Conservation (phyloP, 2,329 filamentous ascomycete species). For the Claviceps quebecensis region DNA sequence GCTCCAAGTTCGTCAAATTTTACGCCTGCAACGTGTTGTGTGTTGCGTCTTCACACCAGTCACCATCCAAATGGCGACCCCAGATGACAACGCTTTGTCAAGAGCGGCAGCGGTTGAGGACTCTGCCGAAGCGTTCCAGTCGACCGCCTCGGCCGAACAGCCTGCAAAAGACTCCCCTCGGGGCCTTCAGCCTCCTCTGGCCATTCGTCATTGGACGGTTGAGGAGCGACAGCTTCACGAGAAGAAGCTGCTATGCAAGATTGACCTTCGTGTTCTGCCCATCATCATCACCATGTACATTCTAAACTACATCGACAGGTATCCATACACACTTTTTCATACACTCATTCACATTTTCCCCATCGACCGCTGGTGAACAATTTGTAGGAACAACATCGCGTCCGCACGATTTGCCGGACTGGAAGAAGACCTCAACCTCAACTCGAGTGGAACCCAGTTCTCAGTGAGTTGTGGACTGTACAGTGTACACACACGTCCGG, state of each 20-base stretch:
- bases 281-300: conserved; percentile 46
- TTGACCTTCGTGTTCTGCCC: conserved; percentile 27
- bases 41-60: too few relatives aligned
- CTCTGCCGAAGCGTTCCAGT: not conserved
- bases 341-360: not conserved
- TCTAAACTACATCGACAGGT: conserved; percentile 40
- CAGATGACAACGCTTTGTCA: not conserved
- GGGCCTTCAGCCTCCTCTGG: not conserved
- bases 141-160: not conserved
- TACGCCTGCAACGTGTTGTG: too few relatives aligned
- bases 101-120: not conserved
- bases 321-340: not conserved
- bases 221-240: conserved; percentile 10
- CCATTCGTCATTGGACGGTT: not conserved
- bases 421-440: conserved; percentile 38
- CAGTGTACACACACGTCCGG: too few relatives aligned
- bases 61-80: too few relatives aligned
- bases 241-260: conserved; percentile 21
- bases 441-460: conserved; percentile 10
- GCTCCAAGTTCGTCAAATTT: too few relatives aligned
- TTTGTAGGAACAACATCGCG: conserved; percentile 23
- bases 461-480: conserved; percentile 2
- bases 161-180: not conserved
- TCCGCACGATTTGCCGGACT: conserved; percentile 15
- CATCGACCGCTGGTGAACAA: not conserved